Evolutionary conservation across 129 eudicot genomes (phyloP).

Genomic region (Escallonia herrerae): DNA sequence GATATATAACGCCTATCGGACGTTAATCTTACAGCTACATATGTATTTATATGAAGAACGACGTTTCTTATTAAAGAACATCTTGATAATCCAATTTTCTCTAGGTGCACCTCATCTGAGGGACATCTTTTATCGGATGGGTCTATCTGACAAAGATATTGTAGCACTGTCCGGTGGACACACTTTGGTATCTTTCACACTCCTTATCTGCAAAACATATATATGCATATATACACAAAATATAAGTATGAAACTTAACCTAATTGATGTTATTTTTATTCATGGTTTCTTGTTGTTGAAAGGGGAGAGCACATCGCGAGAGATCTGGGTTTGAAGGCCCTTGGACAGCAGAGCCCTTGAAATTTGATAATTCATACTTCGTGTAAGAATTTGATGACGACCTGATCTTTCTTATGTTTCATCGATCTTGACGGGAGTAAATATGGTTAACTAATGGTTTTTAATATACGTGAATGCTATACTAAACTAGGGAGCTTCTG

Average conservation of each 20-base stretch:
- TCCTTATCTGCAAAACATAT: background rate
- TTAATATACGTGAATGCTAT: background rate
- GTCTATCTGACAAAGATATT: conserved; percentile 78
- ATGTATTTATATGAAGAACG: too few relatives aligned
- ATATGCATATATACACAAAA: too few relatives aligned
- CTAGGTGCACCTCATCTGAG: conserved; percentile 79
- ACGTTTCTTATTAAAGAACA: background rate
- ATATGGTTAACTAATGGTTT: background rate
- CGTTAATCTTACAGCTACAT: too few relatives aligned
- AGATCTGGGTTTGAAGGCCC: conserved; percentile 97
- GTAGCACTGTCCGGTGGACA: conserved; percentile 97
- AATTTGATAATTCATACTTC: conserved; percentile 93
- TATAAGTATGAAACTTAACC: background rate
- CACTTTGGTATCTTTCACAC: conserved; percentile 55
- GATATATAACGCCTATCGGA: too few relatives aligned
- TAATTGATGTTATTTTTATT: background rate
- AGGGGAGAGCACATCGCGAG: conserved; percentile 91
- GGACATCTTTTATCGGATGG: conserved; percentile 88
- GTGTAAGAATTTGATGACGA: conserved; percentile 40
- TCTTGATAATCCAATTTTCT: background rate
- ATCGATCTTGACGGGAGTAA: background rate
- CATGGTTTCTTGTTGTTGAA: conserved; percentile 5
- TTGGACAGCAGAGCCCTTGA: conserved; percentile 83
- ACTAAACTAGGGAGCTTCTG: conserved; percentile 63
- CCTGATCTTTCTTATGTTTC: background rate